Conservation (phyloP, 2,329 filamentous ascomycete species). For the Ceratocystis colombiana region DNA sequence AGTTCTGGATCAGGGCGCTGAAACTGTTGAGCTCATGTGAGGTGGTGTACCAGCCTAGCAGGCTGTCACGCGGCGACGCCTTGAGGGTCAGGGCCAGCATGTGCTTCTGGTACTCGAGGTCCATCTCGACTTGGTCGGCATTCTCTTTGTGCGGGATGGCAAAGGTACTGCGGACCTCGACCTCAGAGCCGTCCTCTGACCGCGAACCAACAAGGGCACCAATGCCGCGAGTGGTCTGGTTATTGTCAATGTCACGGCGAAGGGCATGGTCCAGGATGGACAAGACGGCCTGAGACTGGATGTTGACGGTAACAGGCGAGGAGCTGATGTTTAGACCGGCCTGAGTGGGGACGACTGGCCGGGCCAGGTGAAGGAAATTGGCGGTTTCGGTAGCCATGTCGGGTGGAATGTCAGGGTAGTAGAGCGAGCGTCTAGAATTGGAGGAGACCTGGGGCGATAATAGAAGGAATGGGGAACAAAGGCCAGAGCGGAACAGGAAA, state of each 20-base stretch:
- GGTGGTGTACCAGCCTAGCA: slow-evolving; percentile 98
- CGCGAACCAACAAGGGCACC: slow-evolving; percentile 87
- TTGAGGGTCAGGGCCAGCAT: slow-evolving; percentile 94
- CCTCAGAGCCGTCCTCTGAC: slow-evolving; percentile 92
- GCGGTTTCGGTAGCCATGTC: slow-evolving; percentile 68
- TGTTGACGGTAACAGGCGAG: slow-evolving; percentile 83
- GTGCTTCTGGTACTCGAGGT: slow-evolving; percentile 99
- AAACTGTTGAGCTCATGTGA: slow-evolving; percentile 96
- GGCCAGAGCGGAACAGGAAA: neutral
- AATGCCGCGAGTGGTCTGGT: slow-evolving; percentile 90
- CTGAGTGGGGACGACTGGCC: slow-evolving; percentile 74
- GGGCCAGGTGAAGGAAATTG: slow-evolving; percentile 87
- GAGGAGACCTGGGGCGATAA: neutral
- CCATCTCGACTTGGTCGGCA: slow-evolving; percentile 96
- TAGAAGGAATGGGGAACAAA: neutral
- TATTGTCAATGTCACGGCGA: slow-evolving; percentile 63
- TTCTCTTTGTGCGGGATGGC: slow-evolving; percentile 98
- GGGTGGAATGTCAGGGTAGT: slow-evolving; percentile 19
- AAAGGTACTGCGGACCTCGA: slow-evolving; percentile 92
- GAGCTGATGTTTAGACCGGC: slow-evolving; percentile 74
- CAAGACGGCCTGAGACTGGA: slow-evolving; percentile 81
- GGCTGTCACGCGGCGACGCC: slow-evolving; percentile 82
- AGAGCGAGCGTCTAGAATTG: neutral
- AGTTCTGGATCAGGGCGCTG: slow-evolving; percentile 97
- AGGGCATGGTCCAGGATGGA: slow-evolving; percentile 86